These are phyloP conservation scores for Cordyceps militaris DNA, from an alignment of 2,329 filamentous ascomycete genomes.

Conservation along the genomic window DNA sequence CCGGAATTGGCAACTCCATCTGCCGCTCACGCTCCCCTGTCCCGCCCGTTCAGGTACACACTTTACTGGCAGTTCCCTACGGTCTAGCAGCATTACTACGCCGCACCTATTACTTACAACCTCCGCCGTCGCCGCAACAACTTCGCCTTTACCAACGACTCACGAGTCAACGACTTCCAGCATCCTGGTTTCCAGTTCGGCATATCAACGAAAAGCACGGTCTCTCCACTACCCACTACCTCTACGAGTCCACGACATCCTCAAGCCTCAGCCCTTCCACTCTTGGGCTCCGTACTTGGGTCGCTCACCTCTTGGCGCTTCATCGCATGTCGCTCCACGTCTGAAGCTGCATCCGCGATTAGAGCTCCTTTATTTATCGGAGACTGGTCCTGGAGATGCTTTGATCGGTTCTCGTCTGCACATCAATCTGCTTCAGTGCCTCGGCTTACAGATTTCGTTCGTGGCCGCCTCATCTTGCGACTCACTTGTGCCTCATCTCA, in stretches of 20 bases:
- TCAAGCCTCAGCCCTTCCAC: slow-evolving; percentile 1
- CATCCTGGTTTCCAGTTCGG: not conserved
- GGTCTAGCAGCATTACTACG: not conserved
- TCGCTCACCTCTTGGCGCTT: not conserved
- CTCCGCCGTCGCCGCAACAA: not conserved
- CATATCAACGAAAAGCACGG: not conserved
- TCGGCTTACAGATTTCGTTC: not conserved
- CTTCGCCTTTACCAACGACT: not conserved
- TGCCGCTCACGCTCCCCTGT: not conserved
- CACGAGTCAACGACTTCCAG: not conserved
- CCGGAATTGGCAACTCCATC: slow-evolving; percentile 11
- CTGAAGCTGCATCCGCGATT: slow-evolving; percentile 1
- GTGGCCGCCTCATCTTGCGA: not conserved
- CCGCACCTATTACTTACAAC: slow-evolving; percentile 4
- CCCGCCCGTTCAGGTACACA: not conserved
- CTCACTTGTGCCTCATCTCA: slow-evolving; percentile 10
- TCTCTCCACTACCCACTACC: not conserved
- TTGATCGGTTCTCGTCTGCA: not conserved
- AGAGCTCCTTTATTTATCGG: not conserved
- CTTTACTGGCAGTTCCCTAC: not conserved
- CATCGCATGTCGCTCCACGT: slow-evolving; percentile 7
- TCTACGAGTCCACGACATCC: not conserved
- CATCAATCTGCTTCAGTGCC: not conserved
- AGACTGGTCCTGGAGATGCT: not conserved
- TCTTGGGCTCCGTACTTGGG: not conserved